Evolutionary conservation across 2,329 filamentous ascomycete genomes (phyloP), one percentile per base, ranked within the genome.

Genomic region (Endoconidiophora laricicola): DNA sequence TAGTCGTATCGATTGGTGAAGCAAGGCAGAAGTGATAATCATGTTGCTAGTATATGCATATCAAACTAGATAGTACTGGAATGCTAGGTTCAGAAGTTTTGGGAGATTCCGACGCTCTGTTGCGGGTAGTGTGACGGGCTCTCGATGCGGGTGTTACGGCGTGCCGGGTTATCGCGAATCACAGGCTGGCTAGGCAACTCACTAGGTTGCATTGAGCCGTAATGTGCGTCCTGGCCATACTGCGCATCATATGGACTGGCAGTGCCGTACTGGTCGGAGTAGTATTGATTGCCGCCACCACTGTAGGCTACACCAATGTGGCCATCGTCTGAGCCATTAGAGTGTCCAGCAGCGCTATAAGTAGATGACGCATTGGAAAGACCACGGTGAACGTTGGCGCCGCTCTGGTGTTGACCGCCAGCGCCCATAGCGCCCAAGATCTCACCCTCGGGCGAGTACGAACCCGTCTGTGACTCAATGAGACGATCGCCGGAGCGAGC

Each of bases 361-460:
- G 86, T 88, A 0, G 91, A 96, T 0, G 91, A 98, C 4, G 91
- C 91, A 60, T 96, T 96, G 4, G 90, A 96, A 2, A 86, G 81
- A 1, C 91, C 91, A 49, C 91, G 83, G 56, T 83, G 85, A 36
- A 96, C 83, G 56, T 86, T 85, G 29, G 29, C 29, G 23, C 67
- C 70, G 20, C 64, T 61, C 5, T 48, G 29, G 18, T 24, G 41
- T 12, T 36, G 44, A 45, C 67, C 71, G 48, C 78, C 73, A 63
- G 83, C 81, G 2, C 86, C 86, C 66, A 94, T 81, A 40, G 81
- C 85, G 47, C 83, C 86, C 37, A 94, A 74, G 43, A 86, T 84
- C 62, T 94, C 87, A 47, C 82, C 81, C 58, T 90, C 85, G n/a
- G 73, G 75, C 2, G 74, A 74, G 40, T 69, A 68, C 12, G 69